Evolutionary conservation across 371 early-diverging fungal species (phyloP).

Genomic region (Lichtheimia ornata): DNA sequence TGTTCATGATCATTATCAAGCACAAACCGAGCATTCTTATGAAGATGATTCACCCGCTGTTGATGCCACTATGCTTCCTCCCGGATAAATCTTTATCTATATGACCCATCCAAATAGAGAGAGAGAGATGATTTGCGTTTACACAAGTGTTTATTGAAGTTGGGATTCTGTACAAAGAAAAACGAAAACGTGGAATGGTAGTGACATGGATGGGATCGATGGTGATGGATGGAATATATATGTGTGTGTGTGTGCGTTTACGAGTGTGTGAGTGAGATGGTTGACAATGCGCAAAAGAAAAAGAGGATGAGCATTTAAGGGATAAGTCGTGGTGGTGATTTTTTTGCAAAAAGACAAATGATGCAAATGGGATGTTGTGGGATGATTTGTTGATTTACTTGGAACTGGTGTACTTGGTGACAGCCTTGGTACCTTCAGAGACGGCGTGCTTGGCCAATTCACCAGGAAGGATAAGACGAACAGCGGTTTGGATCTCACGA

Average conservation of each 20-base stretch:
- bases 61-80: slow-evolving; percentile 90
- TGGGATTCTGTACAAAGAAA: no score
- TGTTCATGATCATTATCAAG: slow-evolving; percentile 69
- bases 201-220: no score
- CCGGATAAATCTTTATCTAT: slow-evolving; percentile 69
- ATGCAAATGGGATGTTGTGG: no score
- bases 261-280: no score
- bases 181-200: no score
- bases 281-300: no score
- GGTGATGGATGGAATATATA: no score
- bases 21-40: slow-evolving; percentile 55
- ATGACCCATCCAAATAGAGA: neutral
- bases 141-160: neutral
- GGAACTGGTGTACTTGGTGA: slow-evolving; percentile 93
- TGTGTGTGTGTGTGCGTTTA: no score
- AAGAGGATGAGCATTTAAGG: no score
- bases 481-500: slow-evolving; percentile 95
- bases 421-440: slow-evolving; percentile 97
- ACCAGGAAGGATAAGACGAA: slow-evolving; percentile 92
- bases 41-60: slow-evolving; percentile 62
- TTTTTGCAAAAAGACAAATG: no score
- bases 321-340: no score
- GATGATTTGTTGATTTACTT: slow-evolving; percentile 41
- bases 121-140: slow-evolving; percentile 4
- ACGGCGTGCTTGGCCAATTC: slow-evolving; percentile 98